A percentile compares a stretch with the other conserved stretches of the same genome.
phyloP scores from a whole-genome alignment of 345 rosid species.

The Bruguiera sexangula region DNA sequence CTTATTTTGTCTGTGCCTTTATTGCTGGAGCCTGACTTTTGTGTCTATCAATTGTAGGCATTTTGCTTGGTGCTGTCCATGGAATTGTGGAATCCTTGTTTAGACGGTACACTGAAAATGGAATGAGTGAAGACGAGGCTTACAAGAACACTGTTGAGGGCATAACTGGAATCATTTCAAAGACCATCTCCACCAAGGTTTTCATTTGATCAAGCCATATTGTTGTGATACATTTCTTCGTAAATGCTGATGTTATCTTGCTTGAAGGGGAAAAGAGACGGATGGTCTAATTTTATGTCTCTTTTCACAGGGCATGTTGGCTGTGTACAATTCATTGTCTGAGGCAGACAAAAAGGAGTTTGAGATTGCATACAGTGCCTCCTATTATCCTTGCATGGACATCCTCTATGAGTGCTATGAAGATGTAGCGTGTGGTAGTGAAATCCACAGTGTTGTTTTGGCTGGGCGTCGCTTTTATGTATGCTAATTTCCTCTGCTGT shows the following conservation, averaged over 20 bases:
- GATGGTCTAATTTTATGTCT: neutral
- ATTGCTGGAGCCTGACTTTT: neutral
- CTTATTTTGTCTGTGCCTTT: neutral
- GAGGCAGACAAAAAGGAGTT: slow-evolving; percentile 69
- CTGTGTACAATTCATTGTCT: slow-evolving; percentile 65
- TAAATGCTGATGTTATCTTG: neutral
- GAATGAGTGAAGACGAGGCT: slow-evolving; percentile 74
- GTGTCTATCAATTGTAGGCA: slow-evolving; percentile 40
- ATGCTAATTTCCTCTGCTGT: slow-evolving; percentile 12
- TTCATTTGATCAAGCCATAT: too few species aligned
- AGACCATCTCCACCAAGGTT: slow-evolving; percentile 80
- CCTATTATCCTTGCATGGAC: slow-evolving; percentile 85
- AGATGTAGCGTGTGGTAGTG: slow-evolving; percentile 81
- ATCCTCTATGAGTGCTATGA: slow-evolving; percentile 87
- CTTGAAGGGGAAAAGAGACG: neutral
- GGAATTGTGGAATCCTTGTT: slow-evolving; percentile 84
- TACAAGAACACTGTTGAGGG: slow-evolving; percentile 92
- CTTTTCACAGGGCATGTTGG: slow-evolving; percentile 71
- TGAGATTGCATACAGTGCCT: slow-evolving; percentile 77
- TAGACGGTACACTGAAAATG: slow-evolving; percentile 79
- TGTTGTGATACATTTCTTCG: too few species aligned
- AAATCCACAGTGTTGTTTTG: slow-evolving; percentile 78
- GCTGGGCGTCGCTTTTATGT: slow-evolving; percentile 95
- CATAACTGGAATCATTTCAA: slow-evolving; percentile 75
- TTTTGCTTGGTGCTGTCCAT: slow-evolving; percentile 91